Conservation (phyloP, 306 rosid species). For the Inga leiocalycina region DNA sequence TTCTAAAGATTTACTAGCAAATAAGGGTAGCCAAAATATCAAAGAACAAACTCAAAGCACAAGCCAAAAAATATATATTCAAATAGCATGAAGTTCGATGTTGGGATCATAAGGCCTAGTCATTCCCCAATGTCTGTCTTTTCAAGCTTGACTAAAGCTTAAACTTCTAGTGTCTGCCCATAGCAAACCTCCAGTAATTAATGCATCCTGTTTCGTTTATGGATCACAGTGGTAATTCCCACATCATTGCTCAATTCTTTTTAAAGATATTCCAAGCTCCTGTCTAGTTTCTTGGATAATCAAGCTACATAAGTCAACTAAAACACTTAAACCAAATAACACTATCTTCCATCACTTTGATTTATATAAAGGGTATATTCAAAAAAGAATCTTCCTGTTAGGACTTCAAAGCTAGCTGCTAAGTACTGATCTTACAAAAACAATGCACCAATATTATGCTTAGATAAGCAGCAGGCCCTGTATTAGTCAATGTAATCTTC, state of each 20-base stretch:
- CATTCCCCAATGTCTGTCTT: background rate
- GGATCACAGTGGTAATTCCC: background rate
- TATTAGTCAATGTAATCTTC: background rate
- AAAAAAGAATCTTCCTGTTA: background rate
- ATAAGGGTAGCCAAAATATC: conserved; percentile 9
- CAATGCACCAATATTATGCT: background rate
- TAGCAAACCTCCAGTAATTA: conserved; percentile 1
- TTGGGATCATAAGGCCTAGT: conserved; percentile 11
- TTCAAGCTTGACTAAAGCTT: background rate
- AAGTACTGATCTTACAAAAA: background rate
- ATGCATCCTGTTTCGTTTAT: conserved; percentile 7
- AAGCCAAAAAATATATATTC: conserved; percentile 2
- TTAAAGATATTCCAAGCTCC: background rate
- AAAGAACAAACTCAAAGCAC: background rate
- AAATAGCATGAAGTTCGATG: background rate
- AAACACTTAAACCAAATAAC: background rate
- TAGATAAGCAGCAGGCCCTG: conserved; percentile 11
- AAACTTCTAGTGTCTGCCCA: background rate
- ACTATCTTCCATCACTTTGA: background rate
- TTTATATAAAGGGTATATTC: background rate
- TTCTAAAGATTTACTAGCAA: background rate
- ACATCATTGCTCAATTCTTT: background rate
- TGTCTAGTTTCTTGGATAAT: background rate
- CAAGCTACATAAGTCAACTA: background rate
- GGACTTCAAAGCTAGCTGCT: background rate